These are phyloP conservation scores for Petunia secreta DNA, from an alignment of 257 asterid species.

Conservation along the genomic window DNA sequence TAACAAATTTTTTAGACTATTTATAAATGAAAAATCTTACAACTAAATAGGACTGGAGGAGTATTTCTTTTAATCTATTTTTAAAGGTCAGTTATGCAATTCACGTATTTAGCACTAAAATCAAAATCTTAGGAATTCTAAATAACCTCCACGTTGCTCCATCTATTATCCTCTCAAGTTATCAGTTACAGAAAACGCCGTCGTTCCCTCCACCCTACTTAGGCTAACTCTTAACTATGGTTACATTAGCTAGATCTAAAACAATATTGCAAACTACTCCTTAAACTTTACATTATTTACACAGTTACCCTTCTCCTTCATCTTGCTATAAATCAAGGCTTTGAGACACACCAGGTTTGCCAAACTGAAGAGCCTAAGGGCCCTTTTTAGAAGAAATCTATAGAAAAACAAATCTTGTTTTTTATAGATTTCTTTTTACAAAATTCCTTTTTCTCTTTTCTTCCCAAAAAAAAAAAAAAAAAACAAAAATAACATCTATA, in stretches of 20 bases:
- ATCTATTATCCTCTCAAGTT: background rate
- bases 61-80: too few species aligned
- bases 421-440: background rate
- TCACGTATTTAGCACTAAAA: background rate
- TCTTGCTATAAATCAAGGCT: conserved; percentile 59
- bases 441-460: background rate
- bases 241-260: background rate
- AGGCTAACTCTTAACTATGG: background rate
- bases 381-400: conserved; percentile 42
- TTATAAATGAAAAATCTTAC: too few species aligned
- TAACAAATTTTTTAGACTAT: too few species aligned
- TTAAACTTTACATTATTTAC: conserved; percentile 26
- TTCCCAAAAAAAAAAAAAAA: background rate
- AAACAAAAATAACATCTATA: background rate
- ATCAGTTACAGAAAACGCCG: conserved; percentile 2
- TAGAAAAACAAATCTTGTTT: conserved; percentile 17
- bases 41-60: too few species aligned
- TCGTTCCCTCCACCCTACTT: conserved; percentile 1
- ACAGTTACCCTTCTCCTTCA: conserved; percentile 33
- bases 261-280: conserved; percentile 14
- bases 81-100: background rate
- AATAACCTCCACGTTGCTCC: background rate
- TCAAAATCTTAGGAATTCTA: background rate
- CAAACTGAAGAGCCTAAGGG: conserved; percentile 72
- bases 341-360: conserved; percentile 73